Conservation (phyloP, 768 basidiomycete species). For the Lactarius evosmus region DNA sequence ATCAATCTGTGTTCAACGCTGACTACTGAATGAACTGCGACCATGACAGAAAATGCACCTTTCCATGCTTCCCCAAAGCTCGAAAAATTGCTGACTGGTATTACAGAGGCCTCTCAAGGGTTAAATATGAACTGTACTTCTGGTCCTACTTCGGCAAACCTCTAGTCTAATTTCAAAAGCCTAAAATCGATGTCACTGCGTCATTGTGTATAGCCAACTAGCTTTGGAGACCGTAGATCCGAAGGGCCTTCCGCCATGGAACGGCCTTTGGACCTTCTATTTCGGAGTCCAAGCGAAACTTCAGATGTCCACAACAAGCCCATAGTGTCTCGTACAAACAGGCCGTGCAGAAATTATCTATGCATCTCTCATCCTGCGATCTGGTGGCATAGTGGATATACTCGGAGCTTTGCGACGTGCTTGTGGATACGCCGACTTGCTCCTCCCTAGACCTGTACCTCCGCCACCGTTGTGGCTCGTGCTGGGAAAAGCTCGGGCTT, state of each 20-base stretch:
- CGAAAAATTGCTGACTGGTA: not conserved
- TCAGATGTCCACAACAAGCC: not conserved
- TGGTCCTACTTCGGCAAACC: not conserved
- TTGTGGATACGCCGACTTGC: not conserved
- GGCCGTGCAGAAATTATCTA: not conserved
- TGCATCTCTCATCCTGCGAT: not conserved
- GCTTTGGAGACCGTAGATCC: not conserved
- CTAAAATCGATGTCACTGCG: not conserved
- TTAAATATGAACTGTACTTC: not conserved
- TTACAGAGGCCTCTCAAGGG: not conserved
- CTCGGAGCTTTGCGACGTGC: not conserved
- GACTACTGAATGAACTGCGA: not conserved
- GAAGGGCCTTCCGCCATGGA: no score
- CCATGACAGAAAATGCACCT: not conserved
- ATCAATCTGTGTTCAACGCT: not conserved
- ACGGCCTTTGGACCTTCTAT: not conserved
- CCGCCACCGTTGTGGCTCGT: not conserved
- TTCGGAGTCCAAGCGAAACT: not conserved
- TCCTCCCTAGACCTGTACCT: not conserved
- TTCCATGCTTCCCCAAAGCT: not conserved
- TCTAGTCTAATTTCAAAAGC: not conserved
- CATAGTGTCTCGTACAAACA: not conserved
- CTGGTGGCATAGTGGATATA: not conserved
- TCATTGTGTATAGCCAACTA: not conserved
- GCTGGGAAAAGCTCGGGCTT: not conserved